Evolutionary conservation across 345 rosid genomes (phyloP), one percentile per base, ranked within the genome.

Genomic region (Citrus sp.): DNA sequence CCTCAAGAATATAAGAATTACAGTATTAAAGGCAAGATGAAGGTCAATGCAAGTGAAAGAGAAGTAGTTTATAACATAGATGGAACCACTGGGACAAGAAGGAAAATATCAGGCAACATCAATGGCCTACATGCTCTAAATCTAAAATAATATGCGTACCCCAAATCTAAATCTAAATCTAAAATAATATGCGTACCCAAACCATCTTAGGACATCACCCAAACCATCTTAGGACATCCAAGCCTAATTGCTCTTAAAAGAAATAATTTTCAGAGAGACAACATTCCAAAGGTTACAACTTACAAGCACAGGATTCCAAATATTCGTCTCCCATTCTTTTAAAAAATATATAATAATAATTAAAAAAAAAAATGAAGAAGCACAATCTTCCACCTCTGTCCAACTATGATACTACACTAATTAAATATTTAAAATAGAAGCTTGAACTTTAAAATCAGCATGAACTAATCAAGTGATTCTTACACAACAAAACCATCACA

Each of bases 391-490:
- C 68, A 62, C 42, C 38, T 7, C 51, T 28, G 59, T 9, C 30
- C 58, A 27, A 12, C 34, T 19, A 37, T 9, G 18, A 77, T 10
- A 67, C 56, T n/a, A 27, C n/a, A 22, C 9, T 70, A 51, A 66
- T 30, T 56, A 73, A n/a, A 35, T 22, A 4, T 14, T 51, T 63
- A 58, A 59, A 34, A 25, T n/a, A 51, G 37, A 74, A 51, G 24
- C 54, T 46, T 60, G 24, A 74, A 30, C 54, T 42, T 73, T 30
- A 30, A 54, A 42, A 28, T 18, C 28, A 74, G 42, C 21, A 59
- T 40, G 16, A 46, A n/a, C 67, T 60, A 79, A 60, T 51, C 64
- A 59, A 59, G 63, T 67, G 19, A 18, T 75, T 62, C 62, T 64
- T 69, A 55, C 40, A 38, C 63, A 62, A 34, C 75, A 27, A 72